Conservation (phyloP, 1,284 basidiomycete species). For the Ceratobasidium sp. region DNA sequence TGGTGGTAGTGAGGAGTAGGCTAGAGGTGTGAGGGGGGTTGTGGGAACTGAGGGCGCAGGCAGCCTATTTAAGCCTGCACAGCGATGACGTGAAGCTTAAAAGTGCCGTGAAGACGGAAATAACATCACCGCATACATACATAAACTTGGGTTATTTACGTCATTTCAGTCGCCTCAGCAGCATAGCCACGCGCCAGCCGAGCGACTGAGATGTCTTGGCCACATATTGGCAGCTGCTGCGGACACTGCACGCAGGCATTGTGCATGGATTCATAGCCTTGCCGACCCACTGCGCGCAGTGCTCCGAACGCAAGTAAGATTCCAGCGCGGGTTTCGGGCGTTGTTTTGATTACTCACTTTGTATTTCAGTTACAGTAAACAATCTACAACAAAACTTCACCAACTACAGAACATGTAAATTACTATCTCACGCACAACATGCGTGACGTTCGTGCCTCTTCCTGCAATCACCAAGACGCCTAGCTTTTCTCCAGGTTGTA, state of each 20-base stretch:
- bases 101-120: constrained; percentile 13
- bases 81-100: constrained; percentile 24
- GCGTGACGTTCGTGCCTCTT: constrained; percentile 3
- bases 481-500: constrained; percentile 29
- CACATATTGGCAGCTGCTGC: neutral
- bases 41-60: neutral
- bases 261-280: constrained; percentile 2
- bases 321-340: neutral
- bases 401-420: constrained; percentile 33
- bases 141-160: too few relatives aligned
- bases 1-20: neutral
- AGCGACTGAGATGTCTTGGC: neutral
- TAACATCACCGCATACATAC: neutral
- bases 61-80: constrained; percentile 11
- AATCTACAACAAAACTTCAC: neutral
- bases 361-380: neutral
- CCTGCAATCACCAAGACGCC: constrained; percentile 18
- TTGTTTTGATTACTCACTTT: neutral
- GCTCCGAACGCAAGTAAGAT: neutral
- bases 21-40: neutral
- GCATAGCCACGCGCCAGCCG: constrained; percentile 12
- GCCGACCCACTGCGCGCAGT: neutral
- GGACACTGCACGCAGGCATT: neutral
- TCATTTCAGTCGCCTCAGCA: constrained; percentile 8
- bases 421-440: constrained; percentile 4